These are phyloP conservation scores for Bruguiera parviflora DNA, from an alignment of 345 rosid genomes.

Conservation along the genomic window DNA sequence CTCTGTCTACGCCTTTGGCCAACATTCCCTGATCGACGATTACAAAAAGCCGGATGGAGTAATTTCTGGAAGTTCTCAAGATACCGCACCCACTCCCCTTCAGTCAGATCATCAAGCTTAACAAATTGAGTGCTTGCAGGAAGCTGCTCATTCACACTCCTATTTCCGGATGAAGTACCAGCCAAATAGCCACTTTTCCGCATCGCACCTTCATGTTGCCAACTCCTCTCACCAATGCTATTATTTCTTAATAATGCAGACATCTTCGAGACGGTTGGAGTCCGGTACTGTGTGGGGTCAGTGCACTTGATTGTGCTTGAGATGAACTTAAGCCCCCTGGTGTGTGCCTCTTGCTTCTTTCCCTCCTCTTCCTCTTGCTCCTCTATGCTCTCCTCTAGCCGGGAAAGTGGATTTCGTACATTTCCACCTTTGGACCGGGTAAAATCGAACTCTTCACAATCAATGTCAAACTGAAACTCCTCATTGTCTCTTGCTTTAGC, in stretches of 20 bases:
- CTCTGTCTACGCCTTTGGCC: constrained; percentile 56
- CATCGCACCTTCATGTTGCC: constrained; percentile 25
- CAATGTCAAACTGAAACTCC: constrained; percentile 42
- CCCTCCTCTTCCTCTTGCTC: constrained; percentile 22
- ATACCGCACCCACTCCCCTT: constrained; percentile 49
- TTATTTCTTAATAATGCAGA: constrained; percentile 18
- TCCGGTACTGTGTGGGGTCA: neutral
- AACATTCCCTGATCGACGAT: constrained; percentile 24
- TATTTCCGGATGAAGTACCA: constrained; percentile 45
- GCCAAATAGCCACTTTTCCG: constrained; percentile 40
- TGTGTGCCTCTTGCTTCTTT: constrained; percentile 12
- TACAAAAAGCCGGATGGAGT: constrained; percentile 36
- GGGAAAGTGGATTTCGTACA: constrained; percentile 31
- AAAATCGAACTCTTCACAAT: constrained; percentile 30
- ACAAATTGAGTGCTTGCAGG: constrained; percentile 34
- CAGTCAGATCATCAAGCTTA: constrained; percentile 34
- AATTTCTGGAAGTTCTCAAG: constrained; percentile 47
- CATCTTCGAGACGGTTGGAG: constrained; percentile 23
- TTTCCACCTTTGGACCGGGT: constrained; percentile 16
- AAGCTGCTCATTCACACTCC: constrained; percentile 33
- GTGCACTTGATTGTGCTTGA: constrained; percentile 15
- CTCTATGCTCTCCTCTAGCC: constrained; percentile 39
- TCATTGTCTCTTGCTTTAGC: constrained; percentile 19
- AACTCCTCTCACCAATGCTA: constrained; percentile 28
- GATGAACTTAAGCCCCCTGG: constrained; percentile 13